Conservation (phyloP, 306 rosid genomes). For the Fragaria vesca region DNA sequence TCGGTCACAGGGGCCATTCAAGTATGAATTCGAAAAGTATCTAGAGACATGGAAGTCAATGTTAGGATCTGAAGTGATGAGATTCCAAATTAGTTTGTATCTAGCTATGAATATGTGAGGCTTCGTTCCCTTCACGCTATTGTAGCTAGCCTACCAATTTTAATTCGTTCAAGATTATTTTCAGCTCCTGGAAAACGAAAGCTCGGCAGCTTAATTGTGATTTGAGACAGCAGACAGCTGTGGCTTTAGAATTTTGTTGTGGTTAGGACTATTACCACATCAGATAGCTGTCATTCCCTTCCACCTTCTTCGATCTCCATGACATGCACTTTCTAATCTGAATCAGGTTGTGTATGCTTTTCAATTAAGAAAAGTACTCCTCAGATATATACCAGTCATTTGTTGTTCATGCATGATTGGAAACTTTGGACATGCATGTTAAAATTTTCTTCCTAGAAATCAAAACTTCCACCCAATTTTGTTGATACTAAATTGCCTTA, state of each 20-base stretch:
- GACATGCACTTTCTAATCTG: neutral
- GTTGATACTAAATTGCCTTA: neutral
- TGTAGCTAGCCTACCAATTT: neutral
- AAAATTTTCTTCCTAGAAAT: neutral
- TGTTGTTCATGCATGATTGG: neutral
- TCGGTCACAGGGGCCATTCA: slow-evolving; percentile 3
- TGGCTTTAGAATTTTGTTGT: neutral
- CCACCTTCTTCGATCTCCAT: neutral
- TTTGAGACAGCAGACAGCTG: neutral
- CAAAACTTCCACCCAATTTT: neutral
- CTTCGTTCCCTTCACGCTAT: slow-evolving; percentile 12
- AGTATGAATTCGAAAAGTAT: neutral
- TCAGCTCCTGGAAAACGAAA: slow-evolving; percentile 15
- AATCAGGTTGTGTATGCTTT: neutral
- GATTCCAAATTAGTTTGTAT: slow-evolving; percentile 2
- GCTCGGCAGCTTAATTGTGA: neutral
- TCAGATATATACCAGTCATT: neutral
- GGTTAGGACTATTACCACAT: neutral
- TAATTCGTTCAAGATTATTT: neutral
- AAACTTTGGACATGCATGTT: neutral
- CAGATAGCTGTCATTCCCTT: neutral
- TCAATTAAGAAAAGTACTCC: neutral
- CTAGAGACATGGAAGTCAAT: neutral
- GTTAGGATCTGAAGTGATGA: neutral
- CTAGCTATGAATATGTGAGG: neutral